Base-by-base conservation (phyloP, 2,329 filamentous ascomycete species). In the Phoma herbarum region DNA sequence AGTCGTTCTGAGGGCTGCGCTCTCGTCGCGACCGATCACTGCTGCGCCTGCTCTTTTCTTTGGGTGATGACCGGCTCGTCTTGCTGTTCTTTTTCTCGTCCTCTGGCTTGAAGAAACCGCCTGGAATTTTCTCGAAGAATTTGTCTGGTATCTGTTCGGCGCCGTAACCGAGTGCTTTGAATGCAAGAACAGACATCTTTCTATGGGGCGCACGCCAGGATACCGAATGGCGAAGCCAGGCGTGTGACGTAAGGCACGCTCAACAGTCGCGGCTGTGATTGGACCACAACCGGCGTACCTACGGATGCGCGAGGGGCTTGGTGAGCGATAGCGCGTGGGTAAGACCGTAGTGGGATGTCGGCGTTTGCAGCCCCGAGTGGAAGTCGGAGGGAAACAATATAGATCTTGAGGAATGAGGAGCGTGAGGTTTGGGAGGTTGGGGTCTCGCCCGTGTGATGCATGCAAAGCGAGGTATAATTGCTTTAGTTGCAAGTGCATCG, bases 71-170 rank as follows among this genome's bases (percentile, higher is more conserved):
- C 46, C 58, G 58, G 18, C 54, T 59, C 33, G 65, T 71, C 35
- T 64, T 62, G 44, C 57, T 57, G 12, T 63, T 64, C 52, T 71
- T 69, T 45, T 71, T 76, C 28, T 69, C 66, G 20, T 77, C 71
- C 51, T 60, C 55, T 3, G 74, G 68, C 7, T 65, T 75, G 61
- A 77, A 78, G 62, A 69, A 77, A 56, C 74, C 74, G 41, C 75
- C 76, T 44, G 76, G 76, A 20, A 77, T 70, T 23, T 70, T 69
- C 39, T 78, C 73, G 50, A 76, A 77, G 57, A 76, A 63, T 49
- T 64, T 73, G 70, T 78, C 76, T 33, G 75, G 75, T 55, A 77
- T 75, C 62, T 71, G 72, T 56, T 77, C 74, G 42, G 73, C 75
- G 57, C 75, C 76, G 67, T 74, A 74, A 56, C 66, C 67, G 28